These are phyloP conservation scores for Craterostigma plantagineum DNA, from an alignment of 257 asterid genomes.

Conservation along the genomic window DNA sequence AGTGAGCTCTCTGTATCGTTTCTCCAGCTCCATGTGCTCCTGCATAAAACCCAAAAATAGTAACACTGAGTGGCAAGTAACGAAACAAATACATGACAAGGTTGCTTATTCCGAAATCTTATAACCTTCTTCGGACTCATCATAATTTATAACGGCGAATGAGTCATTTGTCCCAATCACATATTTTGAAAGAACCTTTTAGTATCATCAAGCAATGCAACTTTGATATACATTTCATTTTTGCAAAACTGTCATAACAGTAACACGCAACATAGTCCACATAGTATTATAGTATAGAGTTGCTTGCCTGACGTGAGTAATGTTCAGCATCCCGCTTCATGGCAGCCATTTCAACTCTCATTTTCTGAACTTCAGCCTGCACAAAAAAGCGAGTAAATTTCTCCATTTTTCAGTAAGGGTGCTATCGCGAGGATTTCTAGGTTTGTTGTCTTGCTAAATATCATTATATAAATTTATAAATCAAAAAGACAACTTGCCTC, in stretches of 20 bases:
- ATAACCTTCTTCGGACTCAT: no score
- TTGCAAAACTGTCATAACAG: no score
- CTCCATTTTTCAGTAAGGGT: neutral
- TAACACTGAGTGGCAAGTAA: conserved; percentile 2
- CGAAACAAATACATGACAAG: neutral
- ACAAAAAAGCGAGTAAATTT: neutral
- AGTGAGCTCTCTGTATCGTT: conserved; percentile 94
- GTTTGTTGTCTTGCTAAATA: neutral
- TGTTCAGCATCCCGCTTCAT: conserved; percentile 99
- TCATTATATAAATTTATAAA: neutral
- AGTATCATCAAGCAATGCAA: no score
- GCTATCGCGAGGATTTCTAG: neutral
- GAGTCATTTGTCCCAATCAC: no score
- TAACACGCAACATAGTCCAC: no score
- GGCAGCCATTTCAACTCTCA: conserved; percentile 97
- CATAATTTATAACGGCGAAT: no score
- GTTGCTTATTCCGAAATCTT: no score
- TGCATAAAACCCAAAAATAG: conserved; percentile 21
- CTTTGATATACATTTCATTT: no score
- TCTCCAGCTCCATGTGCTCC: conserved; percentile 98
- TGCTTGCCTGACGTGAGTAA: conserved; percentile 76
- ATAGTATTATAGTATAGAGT: no score
- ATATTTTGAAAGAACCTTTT: no score
- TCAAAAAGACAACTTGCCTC: conserved; percentile 53
- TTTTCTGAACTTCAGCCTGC: conserved; percentile 94